A percentile compares a stretch with the other conserved stretches of the same genome.
phyloP scores from a whole-genome alignment of 2,329 filamentous ascomycete species.

The Xylaria sp. region DNA sequence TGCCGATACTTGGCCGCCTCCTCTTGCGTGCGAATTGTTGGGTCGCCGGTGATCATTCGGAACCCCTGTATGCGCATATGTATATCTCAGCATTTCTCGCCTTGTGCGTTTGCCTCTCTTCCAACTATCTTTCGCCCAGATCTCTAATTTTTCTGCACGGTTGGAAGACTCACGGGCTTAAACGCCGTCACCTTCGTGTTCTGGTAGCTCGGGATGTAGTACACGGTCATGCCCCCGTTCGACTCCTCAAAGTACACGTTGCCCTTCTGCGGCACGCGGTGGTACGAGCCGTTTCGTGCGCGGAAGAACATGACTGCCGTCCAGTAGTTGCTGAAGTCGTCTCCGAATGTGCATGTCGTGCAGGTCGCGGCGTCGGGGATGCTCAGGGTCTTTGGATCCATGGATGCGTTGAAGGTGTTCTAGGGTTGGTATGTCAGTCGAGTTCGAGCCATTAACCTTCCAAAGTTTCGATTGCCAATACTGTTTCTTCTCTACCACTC shows the following conservation, averaged over 20 bases:
- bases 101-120: background rate
- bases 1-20: conserved; percentile 54
- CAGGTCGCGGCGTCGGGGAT: conserved; percentile 51
- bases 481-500: too few relatives aligned
- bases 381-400: conserved; percentile 44
- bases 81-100: conserved; percentile 2
- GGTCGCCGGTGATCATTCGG: conserved; percentile 57
- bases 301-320: conserved; percentile 55
- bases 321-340: conserved; percentile 57
- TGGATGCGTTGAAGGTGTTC: conserved; percentile 50
- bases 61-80: conserved; percentile 46
- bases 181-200: conserved; percentile 56
- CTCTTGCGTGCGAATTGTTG: conserved; percentile 48
- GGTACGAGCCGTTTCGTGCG: conserved; percentile 52
- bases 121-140: background rate
- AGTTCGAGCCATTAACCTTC: background rate
- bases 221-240: conserved; percentile 55
- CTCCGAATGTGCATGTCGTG: conserved; percentile 56
- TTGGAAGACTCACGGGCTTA: conserved; percentile 48
- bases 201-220: conserved; percentile 53
- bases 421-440: conserved; percentile 15
- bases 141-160: background rate
- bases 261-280: conserved; percentile 42
- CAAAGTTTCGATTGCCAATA: too few relatives aligned
- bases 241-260: conserved; percentile 50